Conservation (phyloP, 2,329 filamentous ascomycete genomes). For the Gremmenia infestans region DNA sequence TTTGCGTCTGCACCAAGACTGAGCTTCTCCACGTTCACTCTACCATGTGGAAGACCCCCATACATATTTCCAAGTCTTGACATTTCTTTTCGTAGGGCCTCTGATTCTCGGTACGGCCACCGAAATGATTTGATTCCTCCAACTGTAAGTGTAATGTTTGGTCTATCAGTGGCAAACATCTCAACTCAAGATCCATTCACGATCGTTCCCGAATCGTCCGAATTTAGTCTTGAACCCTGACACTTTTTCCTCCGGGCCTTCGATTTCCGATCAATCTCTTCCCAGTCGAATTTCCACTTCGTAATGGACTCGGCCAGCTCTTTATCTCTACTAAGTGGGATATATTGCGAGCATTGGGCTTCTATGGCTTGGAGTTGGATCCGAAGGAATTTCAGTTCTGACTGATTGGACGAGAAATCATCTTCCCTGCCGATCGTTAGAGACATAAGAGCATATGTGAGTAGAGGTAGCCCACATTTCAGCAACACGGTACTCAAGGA, state of each 20-base stretch:
- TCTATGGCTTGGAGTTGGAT: constrained; percentile 60
- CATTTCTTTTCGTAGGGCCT: too few relatives aligned
- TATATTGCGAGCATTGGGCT: constrained; percentile 47
- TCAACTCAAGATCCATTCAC: neutral
- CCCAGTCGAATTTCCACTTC: constrained; percentile 58
- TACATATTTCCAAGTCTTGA: too few relatives aligned
- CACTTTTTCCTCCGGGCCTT: constrained; percentile 23
- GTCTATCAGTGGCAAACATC: neutral
- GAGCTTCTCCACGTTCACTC: too few relatives aligned
- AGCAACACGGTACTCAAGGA: constrained; percentile 53
- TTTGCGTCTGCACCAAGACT: too few relatives aligned
- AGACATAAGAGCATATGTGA: constrained; percentile 19
- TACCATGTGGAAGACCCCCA: too few relatives aligned
- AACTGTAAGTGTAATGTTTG: too few relatives aligned
- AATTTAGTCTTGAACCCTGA: neutral
- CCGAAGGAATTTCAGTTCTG: constrained; percentile 56
- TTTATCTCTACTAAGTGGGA: constrained; percentile 46
- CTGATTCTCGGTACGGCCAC: too few relatives aligned
- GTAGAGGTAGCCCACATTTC: constrained; percentile 45
- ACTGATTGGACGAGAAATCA: constrained; percentile 51
- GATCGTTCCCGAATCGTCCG: neutral
- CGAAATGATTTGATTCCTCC: too few relatives aligned
- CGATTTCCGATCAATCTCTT: constrained; percentile 41
- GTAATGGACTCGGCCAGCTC: constrained; percentile 55
- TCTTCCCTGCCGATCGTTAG: constrained; percentile 40